Percentiles rank a stretch among this genome's conserved stretches.
phyloP scores from a whole-genome alignment of 2,329 filamentous ascomycete genomes.

The Canariomyces notabilis region DNA sequence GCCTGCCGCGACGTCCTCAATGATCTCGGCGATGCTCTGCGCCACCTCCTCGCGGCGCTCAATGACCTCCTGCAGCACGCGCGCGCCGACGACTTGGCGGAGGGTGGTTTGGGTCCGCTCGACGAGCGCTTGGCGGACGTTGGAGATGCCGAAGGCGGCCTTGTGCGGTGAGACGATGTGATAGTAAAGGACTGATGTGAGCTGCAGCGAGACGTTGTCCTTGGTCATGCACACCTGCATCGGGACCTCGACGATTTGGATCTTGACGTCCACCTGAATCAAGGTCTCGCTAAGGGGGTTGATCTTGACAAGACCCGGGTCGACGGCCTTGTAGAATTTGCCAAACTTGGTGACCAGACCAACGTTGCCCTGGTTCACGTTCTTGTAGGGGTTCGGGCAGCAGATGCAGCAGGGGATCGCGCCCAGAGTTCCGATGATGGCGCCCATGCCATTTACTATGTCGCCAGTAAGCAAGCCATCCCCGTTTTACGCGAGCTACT shows the following conservation, averaged over 20 bases:
- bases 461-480: constrained; percentile 1
- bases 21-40: constrained; percentile 91
- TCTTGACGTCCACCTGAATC: constrained; percentile 95
- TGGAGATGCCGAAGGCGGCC: constrained; percentile 91
- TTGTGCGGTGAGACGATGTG: constrained; percentile 94
- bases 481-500: not conserved
- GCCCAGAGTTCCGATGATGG: constrained; percentile 69
- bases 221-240: constrained; percentile 99
- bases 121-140: constrained; percentile 91
- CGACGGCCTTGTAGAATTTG: constrained; percentile 88
- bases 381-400: constrained; percentile 95
- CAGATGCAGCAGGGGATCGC: constrained; percentile 86
- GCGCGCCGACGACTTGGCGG: constrained; percentile 91
- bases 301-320: constrained; percentile 94
- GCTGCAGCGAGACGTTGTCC: constrained; percentile 90
- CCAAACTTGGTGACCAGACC: constrained; percentile 95
- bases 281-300: constrained; percentile 90
- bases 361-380: constrained; percentile 86
- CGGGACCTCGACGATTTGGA: constrained; percentile 94
- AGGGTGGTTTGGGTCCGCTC: constrained; percentile 98
- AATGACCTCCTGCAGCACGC: constrained; percentile 95
- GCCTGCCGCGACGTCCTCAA: constrained; percentile 86
- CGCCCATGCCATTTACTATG: constrained; percentile 54
- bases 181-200: constrained; percentile 99
- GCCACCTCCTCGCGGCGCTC: constrained; percentile 97